Percentiles rank a stretch among this genome's conserved stretches.
phyloP scores from a whole-genome alignment of 2,329 filamentous ascomycete species.

The Fusarium sp. region DNA sequence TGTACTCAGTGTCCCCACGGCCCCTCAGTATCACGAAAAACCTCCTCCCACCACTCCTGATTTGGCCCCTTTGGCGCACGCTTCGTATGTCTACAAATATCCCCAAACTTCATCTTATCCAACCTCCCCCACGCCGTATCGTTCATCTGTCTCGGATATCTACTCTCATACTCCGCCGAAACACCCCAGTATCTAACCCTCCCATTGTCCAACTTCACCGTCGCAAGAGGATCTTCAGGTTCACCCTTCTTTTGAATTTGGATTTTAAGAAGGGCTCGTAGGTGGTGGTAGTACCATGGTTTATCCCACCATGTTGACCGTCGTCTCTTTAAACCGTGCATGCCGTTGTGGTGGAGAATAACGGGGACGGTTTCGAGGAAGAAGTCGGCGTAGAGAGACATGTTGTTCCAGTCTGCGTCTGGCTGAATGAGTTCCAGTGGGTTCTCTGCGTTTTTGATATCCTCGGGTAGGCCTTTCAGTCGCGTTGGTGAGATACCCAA shows the following conservation, averaged over 20 bases:
- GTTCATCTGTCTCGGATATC: background rate
- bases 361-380: background rate
- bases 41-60: slow-evolving; percentile 13
- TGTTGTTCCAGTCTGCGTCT: background rate
- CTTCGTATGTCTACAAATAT: background rate
- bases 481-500: background rate
- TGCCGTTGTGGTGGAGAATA: slow-evolving; percentile 6
- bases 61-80: background rate
- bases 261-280: background rate
- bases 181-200: slow-evolving; percentile 4
- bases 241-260: background rate
- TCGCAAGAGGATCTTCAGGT: background rate
- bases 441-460: background rate
- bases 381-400: slow-evolving; percentile 14
- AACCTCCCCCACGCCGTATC: background rate
- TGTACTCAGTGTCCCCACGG: background rate
- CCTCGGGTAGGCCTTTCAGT: background rate
- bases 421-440: background rate
- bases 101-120: background rate
- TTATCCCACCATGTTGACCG: background rate
- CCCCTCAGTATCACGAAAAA: background rate
- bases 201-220: fast-evolving
- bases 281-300: slow-evolving; percentile 7
- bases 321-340: background rate
- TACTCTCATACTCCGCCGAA: background rate